Evolutionary conservation across 2,329 filamentous ascomycete species (phyloP), one percentile per base, ranked within the genome.

Genomic region (Colletotrichum higginsianum): DNA sequence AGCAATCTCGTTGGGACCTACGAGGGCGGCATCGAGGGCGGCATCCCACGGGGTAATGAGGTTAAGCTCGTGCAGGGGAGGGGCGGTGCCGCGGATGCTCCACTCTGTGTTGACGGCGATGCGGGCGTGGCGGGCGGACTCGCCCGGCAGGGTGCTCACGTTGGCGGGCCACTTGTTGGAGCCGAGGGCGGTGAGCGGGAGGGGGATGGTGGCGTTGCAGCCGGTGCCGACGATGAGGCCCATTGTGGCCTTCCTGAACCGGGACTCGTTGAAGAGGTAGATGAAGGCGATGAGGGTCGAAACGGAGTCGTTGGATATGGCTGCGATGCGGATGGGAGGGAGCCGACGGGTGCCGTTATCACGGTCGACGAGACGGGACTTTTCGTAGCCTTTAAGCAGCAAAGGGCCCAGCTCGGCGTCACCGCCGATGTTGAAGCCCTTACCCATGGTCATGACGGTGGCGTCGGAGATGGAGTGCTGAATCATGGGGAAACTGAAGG

Each of bases 21-120:
- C 92, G 8, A 96, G 85, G 56, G 90, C 87, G 5, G 81, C 81
- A 75, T 95, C 93, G 7, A 96, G 85, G 70, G 86, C 82, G 12
- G 84, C 81, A 76, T 96, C 94, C 93, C 93, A 96, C 46, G 82
- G 83, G 12, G 89, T 95, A 62, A 94, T 88, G 58, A 95, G 86
- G 1, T 85, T 84, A 23, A 91, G 82, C 30, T 91, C 86, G 30
- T 86, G 84, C 65, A 96, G 83, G 0, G 93, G 92, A 8, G 86
- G 84, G n/a, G 90, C 90, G 2, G 93, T 90, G 8, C 93, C 93
- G 35, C 91, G 91, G 76, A 96, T 94, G 62, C 92, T 93, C 92
- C 93, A 95, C 81, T 96, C 94, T 0, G 94, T 96, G 78, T 96
- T 96, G 74, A 96, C 90, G 5, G 94, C 89, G 16, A 95, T 91